Evolutionary conservation across 2,329 filamentous ascomycete genomes (phyloP).

Genomic region (Nothomitra cinnamomea): DNA sequence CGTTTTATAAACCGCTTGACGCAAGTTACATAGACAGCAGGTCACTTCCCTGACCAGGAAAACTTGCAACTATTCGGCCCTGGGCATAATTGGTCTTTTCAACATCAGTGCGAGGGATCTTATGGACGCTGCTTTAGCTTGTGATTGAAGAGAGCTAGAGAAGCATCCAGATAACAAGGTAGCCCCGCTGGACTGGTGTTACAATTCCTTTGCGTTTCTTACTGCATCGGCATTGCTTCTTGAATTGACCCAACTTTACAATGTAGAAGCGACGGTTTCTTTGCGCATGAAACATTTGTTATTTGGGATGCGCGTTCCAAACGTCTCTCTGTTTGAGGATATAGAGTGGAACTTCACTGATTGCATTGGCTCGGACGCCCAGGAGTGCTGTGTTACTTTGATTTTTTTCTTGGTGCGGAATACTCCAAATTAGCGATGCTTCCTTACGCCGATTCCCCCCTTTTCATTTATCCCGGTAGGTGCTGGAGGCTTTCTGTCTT

Average conservation of each 20-base stretch:
- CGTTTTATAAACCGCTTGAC: not conserved
- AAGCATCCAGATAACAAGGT: not conserved
- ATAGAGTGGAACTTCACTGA: constrained; percentile 2
- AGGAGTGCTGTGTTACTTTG: not conserved
- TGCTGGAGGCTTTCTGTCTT: constrained; percentile 1
- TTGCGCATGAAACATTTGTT: not conserved
- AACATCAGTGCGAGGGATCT: not conserved
- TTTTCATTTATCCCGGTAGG: not conserved
- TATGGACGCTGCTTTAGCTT: not conserved
- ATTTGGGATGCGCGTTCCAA: constrained; percentile 1
- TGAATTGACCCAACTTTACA: not conserved
- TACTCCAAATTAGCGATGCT: not conserved
- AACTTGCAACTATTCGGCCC: not conserved
- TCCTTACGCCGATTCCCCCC: not conserved
- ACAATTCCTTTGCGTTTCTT: constrained; percentile 1
- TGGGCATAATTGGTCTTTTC: not conserved
- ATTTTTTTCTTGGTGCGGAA: not conserved
- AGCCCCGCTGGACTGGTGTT: not conserved
- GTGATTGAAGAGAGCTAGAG: not conserved
- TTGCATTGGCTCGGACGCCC: constrained; percentile 2
- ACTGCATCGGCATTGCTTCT: not conserved
- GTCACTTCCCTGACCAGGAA: not conserved
- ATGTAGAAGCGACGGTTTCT: constrained; percentile 1
- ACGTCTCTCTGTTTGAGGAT: not conserved
- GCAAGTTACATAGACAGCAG: not conserved